phyloP scores from a whole-genome alignment of 163 green algal genomes.

The Chlamydomonas reinhardtii region DNA sequence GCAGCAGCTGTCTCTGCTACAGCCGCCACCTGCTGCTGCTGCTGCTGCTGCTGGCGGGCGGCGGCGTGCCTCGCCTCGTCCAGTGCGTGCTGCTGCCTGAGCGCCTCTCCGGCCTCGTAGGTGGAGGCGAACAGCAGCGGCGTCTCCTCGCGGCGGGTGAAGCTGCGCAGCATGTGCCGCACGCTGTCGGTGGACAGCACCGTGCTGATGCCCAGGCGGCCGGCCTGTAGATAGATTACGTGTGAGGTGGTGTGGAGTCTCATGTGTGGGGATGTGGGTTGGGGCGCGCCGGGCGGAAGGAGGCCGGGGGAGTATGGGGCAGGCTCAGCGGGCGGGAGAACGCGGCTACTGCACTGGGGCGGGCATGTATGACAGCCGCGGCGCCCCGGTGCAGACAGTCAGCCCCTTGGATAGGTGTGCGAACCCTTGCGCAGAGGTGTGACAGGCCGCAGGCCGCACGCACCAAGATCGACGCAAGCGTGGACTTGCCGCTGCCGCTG shows the following conservation, averaged over 20 bases:
- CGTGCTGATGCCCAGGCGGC: constrained; percentile 89
- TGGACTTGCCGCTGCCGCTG: constrained; percentile 95
- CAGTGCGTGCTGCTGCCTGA: constrained; percentile 37
- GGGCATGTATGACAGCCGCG: too few species aligned
- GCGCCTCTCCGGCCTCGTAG: constrained; percentile 82
- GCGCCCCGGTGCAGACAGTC: too few species aligned
- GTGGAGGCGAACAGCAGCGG: constrained; percentile 92
- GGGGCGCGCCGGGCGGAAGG: too few species aligned
- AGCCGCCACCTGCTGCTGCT: not conserved
- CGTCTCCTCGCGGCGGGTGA: constrained; percentile 65
- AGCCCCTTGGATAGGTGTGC: too few species aligned
- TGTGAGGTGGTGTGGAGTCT: too few species aligned
- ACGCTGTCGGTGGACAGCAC: constrained; percentile 92
- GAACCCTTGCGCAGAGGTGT: too few species aligned
- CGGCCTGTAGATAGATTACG: constrained; percentile 65
- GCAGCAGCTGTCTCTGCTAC: not conserved
- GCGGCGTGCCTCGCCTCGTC: not conserved
- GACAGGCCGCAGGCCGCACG: not conserved
- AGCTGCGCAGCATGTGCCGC: constrained; percentile 75
- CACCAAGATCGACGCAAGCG: constrained; percentile 92
- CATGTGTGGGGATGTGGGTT: too few species aligned
- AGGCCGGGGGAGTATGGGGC: too few species aligned
- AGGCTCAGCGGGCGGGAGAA: too few species aligned
- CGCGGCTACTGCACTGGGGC: too few species aligned
- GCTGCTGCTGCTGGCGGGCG: not conserved